Conservation (phyloP, 345 rosid species). For the Populus pruinosa region DNA sequence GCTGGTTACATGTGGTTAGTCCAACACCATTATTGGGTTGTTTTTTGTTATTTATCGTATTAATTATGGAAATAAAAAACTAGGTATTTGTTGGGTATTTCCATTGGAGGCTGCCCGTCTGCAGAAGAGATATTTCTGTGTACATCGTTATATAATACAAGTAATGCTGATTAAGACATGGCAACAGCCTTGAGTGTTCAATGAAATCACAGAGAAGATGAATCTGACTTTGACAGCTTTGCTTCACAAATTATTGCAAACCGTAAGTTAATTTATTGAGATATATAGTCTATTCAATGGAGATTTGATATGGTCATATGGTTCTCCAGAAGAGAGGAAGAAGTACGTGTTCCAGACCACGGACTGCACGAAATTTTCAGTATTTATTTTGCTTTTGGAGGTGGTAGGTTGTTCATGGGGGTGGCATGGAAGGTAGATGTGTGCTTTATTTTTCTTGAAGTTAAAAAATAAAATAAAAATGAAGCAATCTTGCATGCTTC, state of each 20-base stretch:
- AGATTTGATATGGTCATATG: constrained; percentile 15
- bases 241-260: constrained; percentile 13
- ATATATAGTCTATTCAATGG: background rate
- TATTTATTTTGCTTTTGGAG: background rate
- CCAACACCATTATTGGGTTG: background rate
- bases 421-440: constrained; percentile 14
- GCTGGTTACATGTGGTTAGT: constrained; percentile 1
- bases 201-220: constrained; percentile 11
- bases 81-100: background rate
- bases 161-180: constrained; percentile 12
- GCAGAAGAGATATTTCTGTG: background rate
- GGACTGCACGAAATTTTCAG: background rate
- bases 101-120: constrained; percentile 1
- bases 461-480: background rate
- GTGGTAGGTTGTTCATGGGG: constrained; percentile 39
- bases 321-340: constrained; percentile 16
- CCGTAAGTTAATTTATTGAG: background rate
- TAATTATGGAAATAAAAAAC: background rate
- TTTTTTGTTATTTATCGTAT: background rate
- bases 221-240: constrained; percentile 23
- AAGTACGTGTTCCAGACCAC: background rate
- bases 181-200: constrained; percentile 14
- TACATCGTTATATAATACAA: no score
- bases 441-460: background rate
- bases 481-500: background rate